Conservation (phyloP, 306 rosid genomes). For the cucumber (Cucumis sativus) region DNA sequence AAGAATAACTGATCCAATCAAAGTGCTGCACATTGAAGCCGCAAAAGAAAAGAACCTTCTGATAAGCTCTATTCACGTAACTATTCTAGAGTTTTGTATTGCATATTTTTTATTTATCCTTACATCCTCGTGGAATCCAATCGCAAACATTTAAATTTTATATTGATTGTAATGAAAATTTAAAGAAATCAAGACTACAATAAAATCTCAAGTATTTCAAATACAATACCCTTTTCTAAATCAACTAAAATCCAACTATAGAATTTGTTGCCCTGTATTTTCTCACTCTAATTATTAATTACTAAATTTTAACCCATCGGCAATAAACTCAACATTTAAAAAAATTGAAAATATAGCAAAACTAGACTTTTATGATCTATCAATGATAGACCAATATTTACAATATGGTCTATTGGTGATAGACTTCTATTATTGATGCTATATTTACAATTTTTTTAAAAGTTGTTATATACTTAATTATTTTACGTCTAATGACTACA, state of each 20-base stretch:
- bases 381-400: too few species aligned
- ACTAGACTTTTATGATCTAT: too few species aligned
- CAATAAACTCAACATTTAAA: too few species aligned
- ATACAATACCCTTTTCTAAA: neutral
- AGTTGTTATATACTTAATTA: too few species aligned
- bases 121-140: neutral
- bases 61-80: neutral
- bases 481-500: too few species aligned
- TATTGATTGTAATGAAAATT: neutral
- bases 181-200: too few species aligned
- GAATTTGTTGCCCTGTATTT: neutral
- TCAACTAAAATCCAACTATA: neutral
- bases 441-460: too few species aligned
- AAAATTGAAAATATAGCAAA: too few species aligned
- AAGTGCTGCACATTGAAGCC: neutral
- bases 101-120: neutral
- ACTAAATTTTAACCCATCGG: neutral
- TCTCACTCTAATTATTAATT: neutral
- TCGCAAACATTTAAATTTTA: neutral
- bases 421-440: too few species aligned
- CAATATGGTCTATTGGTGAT: too few species aligned
- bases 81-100: neutral
- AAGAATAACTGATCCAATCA: neutral
- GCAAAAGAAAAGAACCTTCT: neutral
- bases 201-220: neutral